Evolutionary conservation across 2,329 filamentous ascomycete species (phyloP).

Genomic region (Elsinoe arachidis): DNA sequence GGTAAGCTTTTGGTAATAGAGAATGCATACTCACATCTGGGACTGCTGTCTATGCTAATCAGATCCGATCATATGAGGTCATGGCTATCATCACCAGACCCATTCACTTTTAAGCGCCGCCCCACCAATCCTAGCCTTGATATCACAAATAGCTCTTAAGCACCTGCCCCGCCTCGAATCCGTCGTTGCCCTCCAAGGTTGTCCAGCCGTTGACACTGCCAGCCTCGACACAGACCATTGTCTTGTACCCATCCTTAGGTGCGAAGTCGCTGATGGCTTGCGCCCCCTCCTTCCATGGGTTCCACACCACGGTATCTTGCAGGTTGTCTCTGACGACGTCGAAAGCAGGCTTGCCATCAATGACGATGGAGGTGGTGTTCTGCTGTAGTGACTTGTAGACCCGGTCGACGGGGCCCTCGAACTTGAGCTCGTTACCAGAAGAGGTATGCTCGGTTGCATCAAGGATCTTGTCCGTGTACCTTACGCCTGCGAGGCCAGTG

Average conservation of each 20-base stretch:
- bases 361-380: constrained; percentile 54
- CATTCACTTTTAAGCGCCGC: background rate
- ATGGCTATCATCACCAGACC: constrained; percentile 5
- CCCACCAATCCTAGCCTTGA: background rate
- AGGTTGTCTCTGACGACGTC: constrained; percentile 76
- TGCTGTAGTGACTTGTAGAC: constrained; percentile 65
- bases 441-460: constrained; percentile 56
- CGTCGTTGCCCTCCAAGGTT: constrained; percentile 70
- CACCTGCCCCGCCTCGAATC: constrained; percentile 56
- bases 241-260: constrained; percentile 81
- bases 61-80: constrained; percentile 1
- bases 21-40: background rate
- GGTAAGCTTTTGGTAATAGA: too few species aligned
- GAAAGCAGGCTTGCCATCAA: constrained; percentile 57
- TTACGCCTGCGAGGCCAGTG: constrained; percentile 64
- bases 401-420: constrained; percentile 76
- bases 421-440: constrained; percentile 54
- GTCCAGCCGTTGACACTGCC: constrained; percentile 76
- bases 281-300: constrained; percentile 85
- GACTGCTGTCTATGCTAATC: background rate
- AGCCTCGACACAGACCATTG: constrained; percentile 92
- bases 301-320: constrained; percentile 88
- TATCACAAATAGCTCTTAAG: constrained; percentile 31
- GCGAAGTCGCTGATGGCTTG: constrained; percentile 75
- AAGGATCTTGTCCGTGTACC: constrained; percentile 77